phyloP scores from a whole-genome alignment of 2,329 filamentous ascomycete species.

The Corniculantispora saksenae region DNA sequence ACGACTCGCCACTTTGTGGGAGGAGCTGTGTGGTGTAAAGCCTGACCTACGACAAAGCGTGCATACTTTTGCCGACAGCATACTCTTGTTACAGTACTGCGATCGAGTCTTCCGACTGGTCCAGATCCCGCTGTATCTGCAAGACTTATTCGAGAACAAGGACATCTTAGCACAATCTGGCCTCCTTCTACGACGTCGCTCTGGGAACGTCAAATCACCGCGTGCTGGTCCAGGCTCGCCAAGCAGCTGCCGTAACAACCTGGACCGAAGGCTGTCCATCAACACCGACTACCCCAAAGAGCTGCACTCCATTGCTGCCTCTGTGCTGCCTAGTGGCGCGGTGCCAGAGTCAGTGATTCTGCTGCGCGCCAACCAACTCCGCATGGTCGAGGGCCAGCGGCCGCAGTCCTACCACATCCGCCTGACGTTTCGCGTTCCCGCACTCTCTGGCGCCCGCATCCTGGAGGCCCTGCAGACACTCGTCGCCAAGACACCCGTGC shows the following conservation, averaged over 20 bases:
- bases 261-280: neutral
- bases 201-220: neutral
- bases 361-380: slow-evolving; percentile 32
- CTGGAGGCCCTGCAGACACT: slow-evolving; percentile 23
- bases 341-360: slow-evolving; percentile 22
- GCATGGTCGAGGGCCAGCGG: slow-evolving; percentile 33
- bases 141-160: slow-evolving; percentile 33
- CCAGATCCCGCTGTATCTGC: slow-evolving; percentile 35
- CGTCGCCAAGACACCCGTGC: neutral
- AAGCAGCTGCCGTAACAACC: neutral
- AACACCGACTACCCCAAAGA: neutral
- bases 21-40: slow-evolving; percentile 31
- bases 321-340: neutral
- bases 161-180: neutral
- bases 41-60: slow-evolving; percentile 30
- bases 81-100: slow-evolving; percentile 40
- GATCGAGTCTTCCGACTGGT: slow-evolving; percentile 31
- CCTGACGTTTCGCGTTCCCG: slow-evolving; percentile 32
- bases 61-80: slow-evolving; percentile 37
- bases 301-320: neutral
- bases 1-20: slow-evolving; percentile 28
- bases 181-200: neutral
- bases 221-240: too few relatives aligned
- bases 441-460: neutral
- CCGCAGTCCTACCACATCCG: slow-evolving; percentile 38